Percentiles rank a stretch among this genome's conserved stretches.
phyloP scores from a whole-genome alignment of 164 flowering plant species.

The Tinospora cordifolia region DNA sequence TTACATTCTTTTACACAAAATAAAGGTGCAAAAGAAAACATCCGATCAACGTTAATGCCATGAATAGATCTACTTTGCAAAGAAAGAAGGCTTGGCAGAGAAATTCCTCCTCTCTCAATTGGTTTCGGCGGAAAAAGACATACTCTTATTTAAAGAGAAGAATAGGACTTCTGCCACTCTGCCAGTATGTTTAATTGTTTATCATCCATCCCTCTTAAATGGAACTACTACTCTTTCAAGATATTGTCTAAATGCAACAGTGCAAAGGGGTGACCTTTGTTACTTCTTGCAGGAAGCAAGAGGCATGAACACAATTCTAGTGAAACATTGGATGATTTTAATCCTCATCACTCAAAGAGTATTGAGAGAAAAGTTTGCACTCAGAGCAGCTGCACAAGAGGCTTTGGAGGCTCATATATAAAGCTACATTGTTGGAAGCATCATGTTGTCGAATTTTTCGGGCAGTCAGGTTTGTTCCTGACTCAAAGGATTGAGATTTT shows the following conservation, averaged over 20 bases:
- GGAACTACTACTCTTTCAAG: neutral
- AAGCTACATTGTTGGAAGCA: conserved; percentile 94
- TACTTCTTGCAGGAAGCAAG: conserved; percentile 55
- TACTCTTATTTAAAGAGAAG: conserved; percentile 82
- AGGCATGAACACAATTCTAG: conserved; percentile 85
- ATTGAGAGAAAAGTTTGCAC: conserved; percentile 79
- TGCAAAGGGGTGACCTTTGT: neutral
- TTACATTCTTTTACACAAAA: conserved; percentile 33
- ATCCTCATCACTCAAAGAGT: conserved; percentile 81
- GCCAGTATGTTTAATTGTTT: conserved; percentile 67
- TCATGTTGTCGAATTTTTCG: conserved; percentile 89
- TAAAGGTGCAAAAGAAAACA: conserved; percentile 35
- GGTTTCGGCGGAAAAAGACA: conserved; percentile 85
- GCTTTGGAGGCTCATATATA: conserved; percentile 90
- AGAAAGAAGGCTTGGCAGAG: conserved; percentile 69
- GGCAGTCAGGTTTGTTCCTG: conserved; percentile 63
- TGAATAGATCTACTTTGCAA: conserved; percentile 57
- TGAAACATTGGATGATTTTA: conserved; percentile 79
- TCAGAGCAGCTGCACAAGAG: conserved; percentile 67
- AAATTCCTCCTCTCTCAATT: conserved; percentile 59
- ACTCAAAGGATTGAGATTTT: neutral
- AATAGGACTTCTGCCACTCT: conserved; percentile 61
- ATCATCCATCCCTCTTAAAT: neutral
- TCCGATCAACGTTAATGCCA: conserved; percentile 39
- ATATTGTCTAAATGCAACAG: neutral